phyloP scores from a whole-genome alignment of 2,329 filamentous ascomycete species.

The Pseudophaeomoniella oleicola region DNA sequence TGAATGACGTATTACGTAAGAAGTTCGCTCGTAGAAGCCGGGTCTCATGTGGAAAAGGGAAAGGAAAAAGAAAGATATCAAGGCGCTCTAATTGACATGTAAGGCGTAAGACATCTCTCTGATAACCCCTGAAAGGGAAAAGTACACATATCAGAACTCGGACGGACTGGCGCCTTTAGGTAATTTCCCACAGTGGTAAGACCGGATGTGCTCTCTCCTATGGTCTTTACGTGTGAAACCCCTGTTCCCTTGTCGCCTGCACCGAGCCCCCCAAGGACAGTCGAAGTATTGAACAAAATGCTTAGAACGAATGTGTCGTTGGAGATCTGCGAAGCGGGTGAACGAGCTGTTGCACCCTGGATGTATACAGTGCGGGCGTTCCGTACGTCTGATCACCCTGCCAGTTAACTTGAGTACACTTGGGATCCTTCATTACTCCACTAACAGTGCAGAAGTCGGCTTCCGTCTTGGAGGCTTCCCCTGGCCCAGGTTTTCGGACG shows the following conservation, averaged over 20 bases:
- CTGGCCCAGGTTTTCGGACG: background rate
- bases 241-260: conserved; percentile 28
- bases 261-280: conserved; percentile 28
- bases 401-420: background rate
- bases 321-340: conserved; percentile 32
- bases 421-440: background rate
- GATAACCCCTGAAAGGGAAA: too few species aligned
- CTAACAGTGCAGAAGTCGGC: background rate
- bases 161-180: too few species aligned
- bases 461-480: background rate
- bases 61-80: too few species aligned
- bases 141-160: too few species aligned
- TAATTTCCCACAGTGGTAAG: conserved; percentile 36
- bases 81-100: too few species aligned
- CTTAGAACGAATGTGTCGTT: conserved; percentile 32
- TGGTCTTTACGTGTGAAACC: conserved; percentile 45
- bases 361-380: conserved; percentile 9
- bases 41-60: too few species aligned
- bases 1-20: too few species aligned
- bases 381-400: conserved; percentile 1
- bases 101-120: too few species aligned
- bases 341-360: conserved; percentile 19
- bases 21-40: too few species aligned
- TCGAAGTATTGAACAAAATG: conserved; percentile 26
- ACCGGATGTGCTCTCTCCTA: conserved; percentile 40